Percentiles rank a stretch among this genome's conserved stretches.
Conservation (phyloP, 257 asterid species). For the Fraxinus americana region DNA sequence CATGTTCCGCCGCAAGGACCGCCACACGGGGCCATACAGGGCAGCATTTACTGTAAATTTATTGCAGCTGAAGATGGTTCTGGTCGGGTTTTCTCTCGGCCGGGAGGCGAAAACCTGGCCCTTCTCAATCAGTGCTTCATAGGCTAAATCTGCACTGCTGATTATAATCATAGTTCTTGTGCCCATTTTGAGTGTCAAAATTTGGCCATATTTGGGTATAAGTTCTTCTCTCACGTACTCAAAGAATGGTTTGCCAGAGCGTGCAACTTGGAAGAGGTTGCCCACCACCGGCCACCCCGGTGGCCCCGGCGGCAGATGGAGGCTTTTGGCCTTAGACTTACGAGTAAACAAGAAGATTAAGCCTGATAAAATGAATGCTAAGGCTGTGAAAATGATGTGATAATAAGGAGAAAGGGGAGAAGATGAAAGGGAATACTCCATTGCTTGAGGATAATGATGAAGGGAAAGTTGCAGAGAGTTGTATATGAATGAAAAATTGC, state of each 20-base stretch:
- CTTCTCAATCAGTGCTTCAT: conserved; percentile 68
- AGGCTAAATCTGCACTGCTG: conserved; percentile 52
- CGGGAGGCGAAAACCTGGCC: conserved; percentile 78
- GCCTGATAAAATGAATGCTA: conserved; percentile 47
- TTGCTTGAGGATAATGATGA: not conserved
- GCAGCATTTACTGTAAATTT: conserved; percentile 90
- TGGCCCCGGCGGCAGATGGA: conserved; percentile 85
- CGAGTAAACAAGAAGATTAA: conserved; percentile 48
- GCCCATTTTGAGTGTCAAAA: conserved; percentile 82
- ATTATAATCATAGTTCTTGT: conserved; percentile 74
- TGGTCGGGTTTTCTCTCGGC: conserved; percentile 80
- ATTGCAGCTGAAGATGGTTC: conserved; percentile 79
- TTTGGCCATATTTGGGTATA: conserved; percentile 63
- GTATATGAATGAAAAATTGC: conserved; percentile 34
- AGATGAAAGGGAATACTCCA: conserved; percentile 47
- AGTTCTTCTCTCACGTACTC: conserved; percentile 66
- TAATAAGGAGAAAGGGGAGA: conserved; percentile 56
- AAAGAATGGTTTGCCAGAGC: conserved; percentile 77
- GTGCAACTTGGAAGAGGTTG: conserved; percentile 84
- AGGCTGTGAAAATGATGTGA: conserved; percentile 61
- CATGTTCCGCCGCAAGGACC: conserved; percentile 86
- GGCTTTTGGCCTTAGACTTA: conserved; percentile 50
- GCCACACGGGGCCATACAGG: conserved; percentile 77
- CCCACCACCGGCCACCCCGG: conserved; percentile 91
- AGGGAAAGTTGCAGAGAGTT: not conserved